Evolutionary conservation across 495 filamentous ascomycete genomes (phyloP).

Genomic region (Polyplosphaeria fusca): DNA sequence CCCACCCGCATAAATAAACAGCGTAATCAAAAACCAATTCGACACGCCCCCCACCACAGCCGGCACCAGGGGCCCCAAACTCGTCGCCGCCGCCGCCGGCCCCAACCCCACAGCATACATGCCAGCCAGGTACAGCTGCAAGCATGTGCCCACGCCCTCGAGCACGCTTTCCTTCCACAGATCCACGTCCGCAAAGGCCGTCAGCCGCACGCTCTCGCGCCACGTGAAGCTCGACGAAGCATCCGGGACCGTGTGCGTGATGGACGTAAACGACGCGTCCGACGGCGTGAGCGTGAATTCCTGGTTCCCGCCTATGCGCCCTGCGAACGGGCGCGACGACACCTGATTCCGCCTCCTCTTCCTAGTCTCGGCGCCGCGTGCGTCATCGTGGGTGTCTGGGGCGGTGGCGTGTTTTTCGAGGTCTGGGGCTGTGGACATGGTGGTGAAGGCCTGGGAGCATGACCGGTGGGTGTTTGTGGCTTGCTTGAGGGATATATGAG

Average conservation of each 20-base stretch:
- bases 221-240: constrained; percentile 46
- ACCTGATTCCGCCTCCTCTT: too few relatives aligned
- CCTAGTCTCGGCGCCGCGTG: too few relatives aligned
- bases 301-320: constrained; percentile 51
- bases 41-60: constrained; percentile 15
- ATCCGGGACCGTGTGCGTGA: constrained; percentile 47
- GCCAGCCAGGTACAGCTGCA: constrained; percentile 25
- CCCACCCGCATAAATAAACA: constrained; percentile 28
- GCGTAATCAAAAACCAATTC: constrained; percentile 17
- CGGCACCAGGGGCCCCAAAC: constrained; percentile 21
- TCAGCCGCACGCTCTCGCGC: constrained; percentile 42
- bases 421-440: too few relatives aligned
- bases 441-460: too few relatives aligned
- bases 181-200: constrained; percentile 42
- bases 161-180: constrained; percentile 48
- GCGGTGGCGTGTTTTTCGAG: too few relatives aligned
- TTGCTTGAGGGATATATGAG: too few relatives aligned
- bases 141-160: constrained; percentile 29
- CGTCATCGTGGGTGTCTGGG: too few relatives aligned
- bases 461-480: too few relatives aligned
- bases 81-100: constrained; percentile 1
- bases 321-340: constrained; percentile 43
- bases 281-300: constrained; percentile 45
- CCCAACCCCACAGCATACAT: constrained; percentile 21
- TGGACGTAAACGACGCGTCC: constrained; percentile 40